Base-by-base conservation (phyloP, 2,329 filamentous ascomycete species). In the Apiospora marii region DNA sequence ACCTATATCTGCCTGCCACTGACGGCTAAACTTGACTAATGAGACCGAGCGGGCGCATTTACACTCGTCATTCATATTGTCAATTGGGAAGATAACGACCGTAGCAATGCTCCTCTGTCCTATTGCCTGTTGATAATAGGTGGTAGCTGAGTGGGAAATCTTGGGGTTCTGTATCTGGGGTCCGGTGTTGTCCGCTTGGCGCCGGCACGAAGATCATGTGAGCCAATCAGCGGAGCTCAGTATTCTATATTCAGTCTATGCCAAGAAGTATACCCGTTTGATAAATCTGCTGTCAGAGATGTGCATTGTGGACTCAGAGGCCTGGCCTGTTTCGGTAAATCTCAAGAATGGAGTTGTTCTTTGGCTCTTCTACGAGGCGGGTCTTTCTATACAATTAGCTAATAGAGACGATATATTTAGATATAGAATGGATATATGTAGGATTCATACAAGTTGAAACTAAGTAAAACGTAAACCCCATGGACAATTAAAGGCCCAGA, bases 21-120 rank as follows among this genome's bases (percentile, higher is more conserved):
- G 53, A 16, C 30, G 34, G 27, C 13, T 41, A 24, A 51, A 51
- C 58, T 64, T 64, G 58, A 41, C 58, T 64, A 64, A 64, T 64
- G 58, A n/a, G 58, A 64, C 58, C 58, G 58, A 64, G 58, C 58
- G 34, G 22, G 58, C 58, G 30, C 19, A 14, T 41, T 24, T 22
- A 41, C n/a, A 5, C 34, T 64, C 19, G 58, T 41, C 58, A 64
- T 64, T 64, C 58, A 41, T 64, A 41, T 41, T 64, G 19, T 34
- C 58, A 41, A 41, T 41, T 41, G 58, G 58, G 19, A 30, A 58
- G 51, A 58, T 49, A 34, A 19, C 14, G 7, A 19, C 27, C 4
- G 14, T 16, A 34, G 19, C 37, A 14, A 34, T 19, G 14, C 51
- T 58, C 2, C 27, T 30, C 4, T 30, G 27, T 30, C 51, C 27